A percentile compares a stretch with the other conserved stretches of the same genome.
phyloP scores from a whole-genome alignment of 2,329 filamentous ascomycete genomes.

The Aspergillus versicolor region DNA sequence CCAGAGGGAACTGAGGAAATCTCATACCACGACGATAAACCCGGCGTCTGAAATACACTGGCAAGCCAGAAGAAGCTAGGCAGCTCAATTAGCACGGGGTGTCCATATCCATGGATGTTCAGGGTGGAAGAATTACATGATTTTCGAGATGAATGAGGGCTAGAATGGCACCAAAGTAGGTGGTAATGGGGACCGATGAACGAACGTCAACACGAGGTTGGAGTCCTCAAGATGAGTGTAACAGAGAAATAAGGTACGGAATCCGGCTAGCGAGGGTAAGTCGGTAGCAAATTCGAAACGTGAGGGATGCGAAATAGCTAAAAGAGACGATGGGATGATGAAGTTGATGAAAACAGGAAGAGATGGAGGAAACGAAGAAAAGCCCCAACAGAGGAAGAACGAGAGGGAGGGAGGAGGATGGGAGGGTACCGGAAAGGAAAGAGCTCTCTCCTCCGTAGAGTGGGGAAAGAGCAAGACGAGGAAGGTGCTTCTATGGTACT shows the following conservation, averaged over 20 bases:
- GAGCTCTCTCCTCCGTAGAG: slow-evolving; percentile 4
- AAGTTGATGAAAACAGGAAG: slow-evolving; percentile 24
- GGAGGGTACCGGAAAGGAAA: neutral
- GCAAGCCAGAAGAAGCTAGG: neutral
- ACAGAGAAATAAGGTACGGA: slow-evolving; percentile 19
- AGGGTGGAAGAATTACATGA: neutral
- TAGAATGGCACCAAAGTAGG: slow-evolving; percentile 6
- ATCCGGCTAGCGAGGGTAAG: slow-evolving; percentile 50
- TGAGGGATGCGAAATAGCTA: slow-evolving; percentile 9
- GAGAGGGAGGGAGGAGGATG: slow-evolving; percentile 8
- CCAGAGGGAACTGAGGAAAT: neutral
- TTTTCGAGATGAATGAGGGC: slow-evolving; percentile 5
- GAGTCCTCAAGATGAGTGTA: slow-evolving; percentile 8
- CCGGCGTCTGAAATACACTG: neutral
- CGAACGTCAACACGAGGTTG: slow-evolving; percentile 5
- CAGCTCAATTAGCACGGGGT: neutral
- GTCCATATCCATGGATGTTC: too few species aligned
- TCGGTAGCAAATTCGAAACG: slow-evolving; percentile 44
- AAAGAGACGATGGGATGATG: slow-evolving; percentile 60
- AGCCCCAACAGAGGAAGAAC: neutral
- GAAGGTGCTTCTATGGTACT: neutral
- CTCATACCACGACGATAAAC: slow-evolving; percentile 9
- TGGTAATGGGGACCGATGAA: slow-evolving; percentile 2
- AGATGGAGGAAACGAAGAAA: neutral
- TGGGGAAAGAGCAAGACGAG: slow-evolving; percentile 5